Conservation (phyloP, 345 rosid species). For the Hevea brasiliensis region DNA sequence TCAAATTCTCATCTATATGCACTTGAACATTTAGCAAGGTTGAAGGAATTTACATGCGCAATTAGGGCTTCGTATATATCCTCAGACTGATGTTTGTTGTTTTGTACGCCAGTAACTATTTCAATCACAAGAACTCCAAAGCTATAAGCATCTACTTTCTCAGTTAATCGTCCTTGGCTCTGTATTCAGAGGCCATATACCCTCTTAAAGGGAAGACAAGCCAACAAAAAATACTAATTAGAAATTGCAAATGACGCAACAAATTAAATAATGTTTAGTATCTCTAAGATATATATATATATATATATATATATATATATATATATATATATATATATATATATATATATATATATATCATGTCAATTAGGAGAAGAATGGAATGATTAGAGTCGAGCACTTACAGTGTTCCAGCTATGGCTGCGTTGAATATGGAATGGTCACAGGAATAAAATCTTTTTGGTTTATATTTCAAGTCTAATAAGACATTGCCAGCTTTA, state of each 20-base stretch:
- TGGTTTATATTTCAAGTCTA: slow-evolving; percentile 47
- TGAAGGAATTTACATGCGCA: slow-evolving; percentile 33
- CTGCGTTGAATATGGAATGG: slow-evolving; percentile 30
- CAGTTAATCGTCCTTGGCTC: slow-evolving; percentile 45
- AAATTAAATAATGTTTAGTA: too few species aligned
- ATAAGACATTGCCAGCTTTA: slow-evolving; percentile 57
- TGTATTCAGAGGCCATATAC: slow-evolving; percentile 56
- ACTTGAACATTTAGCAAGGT: neutral
- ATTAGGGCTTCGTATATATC: slow-evolving; percentile 44
- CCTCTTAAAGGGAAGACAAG: slow-evolving; percentile 48
- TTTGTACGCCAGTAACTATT: slow-evolving; percentile 45
- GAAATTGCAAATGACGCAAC: neutral
- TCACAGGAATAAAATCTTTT: slow-evolving; percentile 45
- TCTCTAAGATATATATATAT: too few species aligned
- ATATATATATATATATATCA: too few species aligned
- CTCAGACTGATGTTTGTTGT: slow-evolving; percentile 41
- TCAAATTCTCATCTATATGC: neutral
- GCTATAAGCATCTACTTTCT: slow-evolving; percentile 51
- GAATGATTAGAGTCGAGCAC: slow-evolving; percentile 2
- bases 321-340: too few species aligned
- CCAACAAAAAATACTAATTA: neutral
- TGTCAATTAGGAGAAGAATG: neutral
- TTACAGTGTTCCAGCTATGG: slow-evolving; percentile 55
- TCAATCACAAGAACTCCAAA: slow-evolving; percentile 57
- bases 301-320: too few species aligned